These are phyloP conservation scores for Ramichloridium luteum DNA, from an alignment of 2,329 filamentous ascomycete genomes.

Conservation along the genomic window DNA sequence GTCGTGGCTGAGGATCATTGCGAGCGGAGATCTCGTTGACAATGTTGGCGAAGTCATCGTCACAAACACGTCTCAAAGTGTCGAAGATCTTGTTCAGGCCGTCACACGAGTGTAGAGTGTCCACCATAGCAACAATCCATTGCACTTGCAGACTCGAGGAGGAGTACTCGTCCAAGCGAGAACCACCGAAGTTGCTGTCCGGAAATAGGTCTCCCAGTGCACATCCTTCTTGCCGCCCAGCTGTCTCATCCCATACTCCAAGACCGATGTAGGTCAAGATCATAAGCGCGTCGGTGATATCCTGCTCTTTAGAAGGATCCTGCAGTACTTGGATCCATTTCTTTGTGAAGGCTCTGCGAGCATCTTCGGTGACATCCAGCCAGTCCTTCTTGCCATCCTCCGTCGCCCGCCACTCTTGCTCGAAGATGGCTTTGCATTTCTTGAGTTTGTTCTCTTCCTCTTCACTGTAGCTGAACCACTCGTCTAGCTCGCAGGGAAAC, in stretches of 20 bases:
- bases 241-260: slow-evolving; percentile 40
- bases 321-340: slow-evolving; percentile 26
- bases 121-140: slow-evolving; percentile 34
- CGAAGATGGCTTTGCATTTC: slow-evolving; percentile 63
- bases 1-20: slow-evolving; percentile 16
- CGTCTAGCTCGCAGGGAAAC: slow-evolving; percentile 81
- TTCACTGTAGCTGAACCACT: slow-evolving; percentile 92
- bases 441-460: slow-evolving; percentile 72
- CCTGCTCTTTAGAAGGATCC: slow-evolving; percentile 23
- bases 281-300: slow-evolving; percentile 27
- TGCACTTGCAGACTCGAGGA: slow-evolving; percentile 31
- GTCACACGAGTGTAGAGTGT: slow-evolving; percentile 29
- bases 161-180: slow-evolving; percentile 21
- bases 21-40: slow-evolving; percentile 13
- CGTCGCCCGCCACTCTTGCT: slow-evolving; percentile 52
- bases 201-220: slow-evolving; percentile 17
- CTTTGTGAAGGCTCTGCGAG: slow-evolving; percentile 45
- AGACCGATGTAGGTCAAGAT: slow-evolving; percentile 35
- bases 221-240: slow-evolving; percentile 25
- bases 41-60: slow-evolving; percentile 17
- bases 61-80: slow-evolving; percentile 23
- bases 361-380: slow-evolving; percentile 50
- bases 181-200: slow-evolving; percentile 15
- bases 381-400: slow-evolving; percentile 42
- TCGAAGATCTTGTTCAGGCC: slow-evolving; percentile 31